phyloP scores from a whole-genome alignment of 2,329 filamentous ascomycete genomes.

The Xylariaceae sp. region DNA sequence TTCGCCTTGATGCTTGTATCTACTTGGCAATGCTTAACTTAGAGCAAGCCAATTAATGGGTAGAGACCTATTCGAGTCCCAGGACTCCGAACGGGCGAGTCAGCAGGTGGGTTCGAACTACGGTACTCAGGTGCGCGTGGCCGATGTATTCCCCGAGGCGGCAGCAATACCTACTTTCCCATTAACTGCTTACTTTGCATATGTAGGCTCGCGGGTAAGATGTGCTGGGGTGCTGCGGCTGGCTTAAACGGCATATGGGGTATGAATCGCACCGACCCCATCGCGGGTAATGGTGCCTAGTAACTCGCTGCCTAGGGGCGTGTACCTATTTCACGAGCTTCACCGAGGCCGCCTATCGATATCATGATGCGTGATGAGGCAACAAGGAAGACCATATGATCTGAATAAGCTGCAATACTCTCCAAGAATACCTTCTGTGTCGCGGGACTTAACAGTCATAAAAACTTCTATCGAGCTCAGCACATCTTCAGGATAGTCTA shows the following conservation, averaged over 20 bases:
- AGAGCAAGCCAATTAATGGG: conserved; percentile 10
- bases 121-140: conserved; percentile 6
- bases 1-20: background rate
- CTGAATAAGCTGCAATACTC: conserved; percentile 23
- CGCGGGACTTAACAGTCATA: conserved; percentile 12
- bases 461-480: too few relatives aligned
- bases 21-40: conserved; percentile 10
- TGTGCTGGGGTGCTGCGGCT: conserved; percentile 21
- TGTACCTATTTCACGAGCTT: conserved; percentile 15
- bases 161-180: conserved; percentile 17
- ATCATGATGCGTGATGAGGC: conserved; percentile 4
- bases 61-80: conserved; percentile 12
- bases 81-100: conserved; percentile 13
- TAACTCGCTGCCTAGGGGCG: conserved; percentile 23
- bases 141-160: conserved; percentile 17
- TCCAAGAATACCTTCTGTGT: conserved; percentile 7
- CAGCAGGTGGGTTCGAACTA: conserved; percentile 23
- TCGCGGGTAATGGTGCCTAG: conserved; percentile 13
- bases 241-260: conserved; percentile 23
- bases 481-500: too few relatives aligned
- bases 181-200: conserved; percentile 33
- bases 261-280: conserved; percentile 8
- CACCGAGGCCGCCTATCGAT: conserved; percentile 10
- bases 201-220: conserved; percentile 27
- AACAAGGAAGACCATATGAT: conserved; percentile 3